Conservation (phyloP, 371 early-diverging fungal genomes). For the Mucor plumbeus region DNA sequence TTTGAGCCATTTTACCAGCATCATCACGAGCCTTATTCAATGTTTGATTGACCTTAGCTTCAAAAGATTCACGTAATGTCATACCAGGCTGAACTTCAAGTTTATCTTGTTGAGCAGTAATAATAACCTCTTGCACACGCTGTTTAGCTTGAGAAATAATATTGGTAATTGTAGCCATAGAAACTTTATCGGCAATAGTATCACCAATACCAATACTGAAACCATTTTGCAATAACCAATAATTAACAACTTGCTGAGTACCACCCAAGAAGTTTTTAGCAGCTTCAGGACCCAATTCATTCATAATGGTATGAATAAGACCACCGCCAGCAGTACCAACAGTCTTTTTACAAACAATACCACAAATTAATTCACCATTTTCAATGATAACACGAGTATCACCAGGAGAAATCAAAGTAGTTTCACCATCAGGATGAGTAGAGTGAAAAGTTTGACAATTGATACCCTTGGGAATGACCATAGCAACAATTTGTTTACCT, state of each 20-base stretch:
- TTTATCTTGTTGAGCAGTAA: constrained; percentile 84
- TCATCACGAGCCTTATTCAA: constrained; percentile 97
- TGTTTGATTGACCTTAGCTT: constrained; percentile 88
- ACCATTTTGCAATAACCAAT: constrained; percentile 94
- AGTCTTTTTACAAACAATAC: constrained; percentile 98
- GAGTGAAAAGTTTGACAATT: constrained; percentile 83
- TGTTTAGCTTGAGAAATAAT: constrained; percentile 88
- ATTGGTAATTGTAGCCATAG: constrained; percentile 87
- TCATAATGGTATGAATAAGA: constrained; percentile 95
- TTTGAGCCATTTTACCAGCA: constrained; percentile 93
- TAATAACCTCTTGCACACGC: constrained; percentile 88
- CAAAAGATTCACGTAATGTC: constrained; percentile 97
- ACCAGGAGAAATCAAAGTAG: constrained; percentile 81
- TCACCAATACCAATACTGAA: constrained; percentile 99
- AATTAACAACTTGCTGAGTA: constrained; percentile 95
- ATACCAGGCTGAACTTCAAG: constrained; percentile 97
- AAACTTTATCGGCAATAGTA: constrained; percentile 91
- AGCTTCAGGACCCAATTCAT: constrained; percentile 94
- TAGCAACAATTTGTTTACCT: constrained; percentile 97
- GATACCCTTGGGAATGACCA: constrained; percentile 94
- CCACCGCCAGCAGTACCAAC: constrained; percentile 96
- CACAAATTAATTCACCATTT: constrained; percentile 93
- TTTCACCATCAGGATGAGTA: constrained; percentile 85
- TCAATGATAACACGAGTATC: constrained; percentile 95
- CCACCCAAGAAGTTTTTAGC: constrained; percentile 95